Conservation (phyloP, 1,284 basidiomycete species). For the Cryptococcus neoformans region DNA sequence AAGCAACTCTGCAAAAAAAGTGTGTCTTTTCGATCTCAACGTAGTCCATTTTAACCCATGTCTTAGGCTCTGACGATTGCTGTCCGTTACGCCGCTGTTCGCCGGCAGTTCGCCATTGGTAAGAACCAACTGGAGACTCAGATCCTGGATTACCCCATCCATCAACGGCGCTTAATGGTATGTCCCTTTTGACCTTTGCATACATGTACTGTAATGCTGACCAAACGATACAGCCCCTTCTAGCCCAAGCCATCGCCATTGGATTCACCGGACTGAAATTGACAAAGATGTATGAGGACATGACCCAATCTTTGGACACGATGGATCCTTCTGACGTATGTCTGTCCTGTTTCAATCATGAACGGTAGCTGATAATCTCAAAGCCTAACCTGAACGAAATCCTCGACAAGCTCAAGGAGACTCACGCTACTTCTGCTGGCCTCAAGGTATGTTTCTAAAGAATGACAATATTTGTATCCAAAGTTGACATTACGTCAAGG, state of each 20-base stretch:
- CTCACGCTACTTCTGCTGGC: conserved; percentile 58
- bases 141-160: conserved; percentile 59
- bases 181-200: conserved; percentile 2
- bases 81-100: conserved; percentile 56
- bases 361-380: background rate
- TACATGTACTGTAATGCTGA: background rate
- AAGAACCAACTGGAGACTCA: conserved; percentile 55
- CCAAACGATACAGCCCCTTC: conserved; percentile 46
- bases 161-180: conserved; percentile 57
- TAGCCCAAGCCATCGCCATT: conserved; percentile 57
- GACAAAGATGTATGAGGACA: conserved; percentile 50
- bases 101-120: conserved; percentile 55
- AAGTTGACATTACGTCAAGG: conserved; percentile 34
- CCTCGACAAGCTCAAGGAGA: conserved; percentile 57
- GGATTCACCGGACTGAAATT: conserved; percentile 55
- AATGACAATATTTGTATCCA: background rate
- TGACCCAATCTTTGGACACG: conserved; percentile 54
- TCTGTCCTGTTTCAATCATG: background rate
- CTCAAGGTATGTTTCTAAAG: conserved; percentile 37
- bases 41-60: conserved; percentile 1
- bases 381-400: conserved; percentile 46
- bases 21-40: conserved; percentile 6
- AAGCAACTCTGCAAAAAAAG: conserved; percentile 55
- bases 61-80: conserved; percentile 55
- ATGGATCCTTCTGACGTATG: conserved; percentile 53